phyloP scores from a whole-genome alignment of 2,329 filamentous ascomycete genomes.

The Huntiella savannae region DNA sequence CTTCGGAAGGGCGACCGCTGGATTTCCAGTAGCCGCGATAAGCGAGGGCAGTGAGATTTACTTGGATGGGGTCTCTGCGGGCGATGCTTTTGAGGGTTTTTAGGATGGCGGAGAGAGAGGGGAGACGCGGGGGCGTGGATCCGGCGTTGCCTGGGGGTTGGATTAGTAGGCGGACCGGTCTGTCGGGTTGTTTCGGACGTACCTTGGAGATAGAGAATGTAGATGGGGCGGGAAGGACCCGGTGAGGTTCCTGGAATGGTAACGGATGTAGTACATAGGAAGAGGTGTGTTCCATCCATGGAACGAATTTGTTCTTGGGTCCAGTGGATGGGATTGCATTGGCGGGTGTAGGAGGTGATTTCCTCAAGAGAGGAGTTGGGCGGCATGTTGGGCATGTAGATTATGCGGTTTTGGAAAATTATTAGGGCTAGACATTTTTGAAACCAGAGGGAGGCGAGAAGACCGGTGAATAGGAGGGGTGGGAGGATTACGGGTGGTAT shows the following conservation, averaged over 20 bases:
- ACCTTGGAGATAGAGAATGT: conserved; percentile 40
- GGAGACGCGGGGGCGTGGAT: conserved; percentile 36
- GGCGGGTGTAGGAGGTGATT: conserved; percentile 40
- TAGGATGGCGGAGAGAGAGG: conserved; percentile 35
- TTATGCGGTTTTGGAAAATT: conserved; percentile 61
- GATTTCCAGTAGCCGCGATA: conserved; percentile 68
- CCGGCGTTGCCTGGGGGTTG: conserved; percentile 33
- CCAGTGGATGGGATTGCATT: conserved; percentile 47
- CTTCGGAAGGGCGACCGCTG: conserved; percentile 48
- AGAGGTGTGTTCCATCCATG: conserved; percentile 45
- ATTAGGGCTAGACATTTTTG: conserved; percentile 58
- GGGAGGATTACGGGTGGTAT: conserved; percentile 32
- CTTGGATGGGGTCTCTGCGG: conserved; percentile 18
- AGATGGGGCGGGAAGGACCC: conserved; percentile 19
- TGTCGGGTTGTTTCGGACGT: not conserved
- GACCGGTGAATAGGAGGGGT: conserved; percentile 44
- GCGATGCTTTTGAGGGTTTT: conserved; percentile 24
- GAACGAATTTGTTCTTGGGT: conserved; percentile 40
- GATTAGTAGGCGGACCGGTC: conserved; percentile 11
- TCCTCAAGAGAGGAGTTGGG: conserved; percentile 50
- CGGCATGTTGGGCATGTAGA: conserved; percentile 61
- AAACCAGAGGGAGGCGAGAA: conserved; percentile 44
- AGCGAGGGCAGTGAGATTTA: conserved; percentile 35
- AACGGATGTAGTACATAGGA: conserved; percentile 34
- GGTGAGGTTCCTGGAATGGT: not conserved